Conservation (phyloP, 2,329 filamentous ascomycete species). For the Neurospora crassa region DNA sequence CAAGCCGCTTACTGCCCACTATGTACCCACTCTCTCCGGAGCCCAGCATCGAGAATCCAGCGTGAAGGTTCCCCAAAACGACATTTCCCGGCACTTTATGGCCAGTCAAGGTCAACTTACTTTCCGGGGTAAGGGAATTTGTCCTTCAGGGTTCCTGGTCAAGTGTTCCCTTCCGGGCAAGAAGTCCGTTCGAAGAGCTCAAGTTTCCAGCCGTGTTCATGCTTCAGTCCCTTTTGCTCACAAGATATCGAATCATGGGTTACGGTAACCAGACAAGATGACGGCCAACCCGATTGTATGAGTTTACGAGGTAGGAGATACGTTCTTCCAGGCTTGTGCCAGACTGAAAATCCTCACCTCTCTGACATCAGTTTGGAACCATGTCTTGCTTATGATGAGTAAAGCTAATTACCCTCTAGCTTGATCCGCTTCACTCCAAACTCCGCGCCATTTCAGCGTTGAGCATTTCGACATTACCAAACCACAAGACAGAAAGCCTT, state of each 20-base stretch:
- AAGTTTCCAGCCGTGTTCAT: not conserved
- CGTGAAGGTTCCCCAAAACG: not conserved
- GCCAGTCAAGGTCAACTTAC: not conserved
- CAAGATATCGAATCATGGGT: not conserved
- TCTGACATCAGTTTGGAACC: not conserved
- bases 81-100: not conserved
- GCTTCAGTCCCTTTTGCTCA: not conserved
- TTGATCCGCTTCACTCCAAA: not conserved
- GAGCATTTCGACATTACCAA: not conserved
- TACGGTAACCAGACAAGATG: not conserved
- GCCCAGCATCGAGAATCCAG: not conserved
- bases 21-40: not conserved
- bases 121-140: not conserved
- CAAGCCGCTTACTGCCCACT: constrained; percentile 4
- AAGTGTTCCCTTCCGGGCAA: not conserved
- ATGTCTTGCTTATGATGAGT: not conserved
- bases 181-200: not conserved
- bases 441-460: not conserved
- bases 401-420: not conserved
- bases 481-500: not conserved
- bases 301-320: not conserved
- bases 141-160: not conserved
- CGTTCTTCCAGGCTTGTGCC: not conserved
- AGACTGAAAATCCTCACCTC: not conserved
- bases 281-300: not conserved